A percentile compares a stretch with the other conserved stretches of the same genome.
These are phyloP conservation scores for Gynochthodes officinalis DNA, from an alignment of 257 asterid species.

Conservation along the genomic window DNA sequence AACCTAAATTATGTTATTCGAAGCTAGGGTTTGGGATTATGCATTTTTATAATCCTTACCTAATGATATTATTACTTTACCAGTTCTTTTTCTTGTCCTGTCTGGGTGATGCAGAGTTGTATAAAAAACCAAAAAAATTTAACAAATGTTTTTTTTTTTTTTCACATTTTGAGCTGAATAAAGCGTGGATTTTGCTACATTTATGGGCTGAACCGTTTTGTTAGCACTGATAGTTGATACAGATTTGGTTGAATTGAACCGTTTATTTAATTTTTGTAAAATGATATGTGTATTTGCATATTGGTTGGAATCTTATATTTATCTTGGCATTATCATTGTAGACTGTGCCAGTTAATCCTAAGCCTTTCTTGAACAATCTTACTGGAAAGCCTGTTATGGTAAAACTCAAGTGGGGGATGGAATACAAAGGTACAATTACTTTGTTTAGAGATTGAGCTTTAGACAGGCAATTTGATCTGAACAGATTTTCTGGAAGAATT, in stretches of 20 bases:
- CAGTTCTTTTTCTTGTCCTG: no score
- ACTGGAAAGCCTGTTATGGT: slow-evolving; percentile 96
- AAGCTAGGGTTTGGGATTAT: background rate
- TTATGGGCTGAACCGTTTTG: no score
- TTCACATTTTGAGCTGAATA: background rate
- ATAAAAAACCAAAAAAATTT: no score
- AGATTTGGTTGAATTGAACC: background rate
- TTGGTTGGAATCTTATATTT: background rate
- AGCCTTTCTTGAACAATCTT: slow-evolving; percentile 95
- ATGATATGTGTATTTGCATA: background rate
- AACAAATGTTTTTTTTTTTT: no score
- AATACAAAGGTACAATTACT: slow-evolving; percentile 68
- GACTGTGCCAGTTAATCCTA: slow-evolving; percentile 98
- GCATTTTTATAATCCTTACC: background rate
- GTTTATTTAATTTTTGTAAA: background rate
- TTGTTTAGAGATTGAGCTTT: background rate
- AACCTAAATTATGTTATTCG: background rate
- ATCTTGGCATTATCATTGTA: slow-evolving; percentile 25
- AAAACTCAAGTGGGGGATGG: slow-evolving; percentile 99
- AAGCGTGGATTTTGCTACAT: no score
- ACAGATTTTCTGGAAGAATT: background rate
- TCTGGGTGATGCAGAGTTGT: no score
- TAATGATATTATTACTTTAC: no score
- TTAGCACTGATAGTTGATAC: background rate
- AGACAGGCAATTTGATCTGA: background rate